A percentile compares a stretch with the other conserved stretches of the same genome.
These are phyloP conservation scores for Angophora floribunda DNA, from an alignment of 345 rosid species.

Conservation along the genomic window DNA sequence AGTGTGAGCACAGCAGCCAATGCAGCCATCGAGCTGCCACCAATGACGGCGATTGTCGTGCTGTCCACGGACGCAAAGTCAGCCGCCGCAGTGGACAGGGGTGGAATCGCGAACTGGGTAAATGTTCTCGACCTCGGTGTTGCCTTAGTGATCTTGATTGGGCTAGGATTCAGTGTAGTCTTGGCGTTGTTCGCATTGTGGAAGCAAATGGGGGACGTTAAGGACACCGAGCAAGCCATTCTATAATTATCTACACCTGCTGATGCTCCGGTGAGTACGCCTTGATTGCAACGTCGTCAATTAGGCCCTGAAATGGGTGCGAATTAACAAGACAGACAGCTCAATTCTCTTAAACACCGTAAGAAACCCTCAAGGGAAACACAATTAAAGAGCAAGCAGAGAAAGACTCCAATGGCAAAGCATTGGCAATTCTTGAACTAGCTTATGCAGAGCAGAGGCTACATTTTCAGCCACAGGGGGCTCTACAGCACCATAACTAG, in stretches of 20 bases:
- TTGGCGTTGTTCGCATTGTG: neutral
- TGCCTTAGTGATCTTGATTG: neutral
- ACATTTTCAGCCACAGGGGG: neutral
- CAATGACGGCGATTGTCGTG: conserved; percentile 59
- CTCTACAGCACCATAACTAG: neutral
- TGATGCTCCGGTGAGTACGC: neutral
- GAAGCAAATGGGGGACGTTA: conserved; percentile 28
- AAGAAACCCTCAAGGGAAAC: neutral
- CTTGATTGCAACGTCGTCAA: neutral
- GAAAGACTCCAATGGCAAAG: neutral
- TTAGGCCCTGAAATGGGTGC: neutral
- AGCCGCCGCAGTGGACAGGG: conserved; percentile 31
- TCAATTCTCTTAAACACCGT: neutral
- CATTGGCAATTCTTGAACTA: neutral
- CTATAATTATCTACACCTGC: neutral
- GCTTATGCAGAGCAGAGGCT: neutral
- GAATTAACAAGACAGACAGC: neutral
- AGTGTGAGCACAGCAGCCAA: conserved; percentile 69
- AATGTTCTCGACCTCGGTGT: neutral
- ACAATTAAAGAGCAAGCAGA: neutral
- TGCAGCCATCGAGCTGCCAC: conserved; percentile 86
- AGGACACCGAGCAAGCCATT: conserved; percentile 61
- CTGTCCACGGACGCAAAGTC: conserved; percentile 40
- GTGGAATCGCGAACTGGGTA: conserved; percentile 15
- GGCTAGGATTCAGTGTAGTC: conserved; percentile 15